Conservation (phyloP, 2,329 filamentous ascomycete genomes). For the Decorospora gaudefroyi region DNA sequence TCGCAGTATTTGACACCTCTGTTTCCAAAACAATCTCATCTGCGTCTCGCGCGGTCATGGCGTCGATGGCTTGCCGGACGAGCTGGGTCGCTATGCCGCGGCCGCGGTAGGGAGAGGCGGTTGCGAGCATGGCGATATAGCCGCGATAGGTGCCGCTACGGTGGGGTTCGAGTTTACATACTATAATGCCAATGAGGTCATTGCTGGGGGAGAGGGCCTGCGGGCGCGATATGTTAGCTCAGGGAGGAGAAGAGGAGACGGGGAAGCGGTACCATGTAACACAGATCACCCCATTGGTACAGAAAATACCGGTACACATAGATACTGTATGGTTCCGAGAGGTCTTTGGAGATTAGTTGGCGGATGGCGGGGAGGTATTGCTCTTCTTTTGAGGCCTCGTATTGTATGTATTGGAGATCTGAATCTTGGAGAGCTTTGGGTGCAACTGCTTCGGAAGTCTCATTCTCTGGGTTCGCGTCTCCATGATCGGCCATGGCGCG, state of each 20-base stretch:
- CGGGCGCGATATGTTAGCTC: background rate
- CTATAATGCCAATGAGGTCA: slow-evolving; percentile 83
- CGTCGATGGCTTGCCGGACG: slow-evolving; percentile 87
- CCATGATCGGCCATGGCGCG: slow-evolving; percentile 11
- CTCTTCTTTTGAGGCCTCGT: slow-evolving; percentile 63
- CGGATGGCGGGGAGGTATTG: slow-evolving; percentile 82
- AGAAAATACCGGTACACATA: slow-evolving; percentile 99
- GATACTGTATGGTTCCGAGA: slow-evolving; percentile 98
- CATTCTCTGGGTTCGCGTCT: background rate
- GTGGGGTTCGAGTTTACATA: slow-evolving; percentile 93
- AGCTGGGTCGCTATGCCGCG: slow-evolving; percentile 83
- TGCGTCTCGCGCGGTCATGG: slow-evolving; percentile 80
- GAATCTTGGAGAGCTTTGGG: slow-evolving; percentile 11
- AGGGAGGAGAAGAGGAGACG: background rate
- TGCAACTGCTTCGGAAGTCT: background rate
- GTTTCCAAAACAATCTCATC: slow-evolving; percentile 97
- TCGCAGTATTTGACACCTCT: slow-evolving; percentile 87
- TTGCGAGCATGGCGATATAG: slow-evolving; percentile 99
- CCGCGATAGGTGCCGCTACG: slow-evolving; percentile 83
- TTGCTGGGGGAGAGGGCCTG: slow-evolving; percentile 45
- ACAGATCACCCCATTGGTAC: slow-evolving; percentile 97
- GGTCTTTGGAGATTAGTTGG: slow-evolving; percentile 89
- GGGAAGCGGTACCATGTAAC: slow-evolving; percentile 75
- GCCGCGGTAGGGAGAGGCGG: slow-evolving; percentile 76
- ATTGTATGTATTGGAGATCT: slow-evolving; percentile 63